These are phyloP conservation scores for Alnus glutinosa DNA, from an alignment of 306 rosid species.

Conservation along the genomic window DNA sequence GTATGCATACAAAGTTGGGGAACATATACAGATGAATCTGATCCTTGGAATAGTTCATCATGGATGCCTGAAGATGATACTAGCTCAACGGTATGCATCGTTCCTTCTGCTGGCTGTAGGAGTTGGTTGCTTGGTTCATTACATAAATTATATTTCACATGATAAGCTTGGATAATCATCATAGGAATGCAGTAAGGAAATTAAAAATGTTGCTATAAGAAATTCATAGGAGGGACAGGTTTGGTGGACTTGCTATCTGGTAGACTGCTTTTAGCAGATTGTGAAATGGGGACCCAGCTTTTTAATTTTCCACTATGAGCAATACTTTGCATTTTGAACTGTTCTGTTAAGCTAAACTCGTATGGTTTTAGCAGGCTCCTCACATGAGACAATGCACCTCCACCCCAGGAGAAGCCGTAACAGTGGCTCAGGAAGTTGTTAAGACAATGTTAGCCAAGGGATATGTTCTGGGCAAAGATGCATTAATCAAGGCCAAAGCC, in stretches of 20 bases:
- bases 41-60: slow-evolving; percentile 44
- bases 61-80: slow-evolving; percentile 38
- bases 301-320: neutral
- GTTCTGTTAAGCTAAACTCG: neutral
- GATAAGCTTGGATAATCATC: neutral
- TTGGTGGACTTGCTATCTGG: neutral
- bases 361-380: slow-evolving; percentile 40
- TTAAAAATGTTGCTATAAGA: neutral
- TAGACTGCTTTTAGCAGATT: too few relatives aligned
- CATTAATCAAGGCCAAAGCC: slow-evolving; percentile 76
- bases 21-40: slow-evolving; percentile 44
- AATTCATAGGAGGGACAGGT: neutral
- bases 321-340: neutral
- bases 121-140: neutral
- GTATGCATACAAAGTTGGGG: slow-evolving; percentile 73
- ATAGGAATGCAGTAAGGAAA: neutral
- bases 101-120: neutral
- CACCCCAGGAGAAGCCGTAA: slow-evolving; percentile 80
- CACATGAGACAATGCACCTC: slow-evolving; percentile 45
- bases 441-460: slow-evolving; percentile 91
- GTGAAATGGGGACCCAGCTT: neutral
- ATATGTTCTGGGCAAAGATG: slow-evolving; percentile 77
- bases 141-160: neutral
- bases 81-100: slow-evolving; percentile 49
- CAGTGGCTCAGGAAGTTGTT: slow-evolving; percentile 72